phyloP scores from a whole-genome alignment of 352 stramenopile species.

The Globisporangium recalcitrans region DNA sequence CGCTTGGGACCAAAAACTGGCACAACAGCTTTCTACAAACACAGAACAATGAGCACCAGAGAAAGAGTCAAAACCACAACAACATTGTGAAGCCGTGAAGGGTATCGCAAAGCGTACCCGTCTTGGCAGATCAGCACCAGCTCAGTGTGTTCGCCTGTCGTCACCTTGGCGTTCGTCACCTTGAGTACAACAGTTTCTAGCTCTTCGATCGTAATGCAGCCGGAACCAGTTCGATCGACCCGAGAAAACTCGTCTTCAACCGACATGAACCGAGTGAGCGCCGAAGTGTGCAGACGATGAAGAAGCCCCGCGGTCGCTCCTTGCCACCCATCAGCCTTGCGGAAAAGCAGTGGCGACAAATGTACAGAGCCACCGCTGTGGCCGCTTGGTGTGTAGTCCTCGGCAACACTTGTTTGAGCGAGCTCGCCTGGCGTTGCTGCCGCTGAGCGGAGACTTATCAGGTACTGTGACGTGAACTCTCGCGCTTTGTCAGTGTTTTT shows the following conservation, averaged over 20 bases:
- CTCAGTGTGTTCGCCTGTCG: slow-evolving; percentile 19
- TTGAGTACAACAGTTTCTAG: slow-evolving; percentile 17
- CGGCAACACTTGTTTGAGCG: slow-evolving; percentile 3
- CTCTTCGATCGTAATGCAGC: slow-evolving; percentile 17
- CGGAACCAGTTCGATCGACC: slow-evolving; percentile 16
- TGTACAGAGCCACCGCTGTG: neutral
- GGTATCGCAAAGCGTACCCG: slow-evolving; percentile 17
- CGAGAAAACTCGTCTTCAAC: slow-evolving; percentile 24
- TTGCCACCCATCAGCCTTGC: slow-evolving; percentile 32
- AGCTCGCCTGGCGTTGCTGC: neutral
- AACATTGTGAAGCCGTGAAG: neutral
- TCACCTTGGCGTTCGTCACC: slow-evolving; percentile 20
- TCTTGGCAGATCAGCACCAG: slow-evolving; percentile 21
- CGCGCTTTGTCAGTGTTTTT: slow-evolving; percentile 27
- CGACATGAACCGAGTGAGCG: slow-evolving; percentile 16
- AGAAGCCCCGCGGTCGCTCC: slow-evolving; percentile 36
- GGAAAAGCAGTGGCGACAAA: slow-evolving; percentile 24
- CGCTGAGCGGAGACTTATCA: slow-evolving; percentile 31
- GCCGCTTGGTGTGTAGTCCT: slow-evolving; percentile 24
- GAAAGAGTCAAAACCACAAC: neutral
- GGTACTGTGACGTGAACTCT: slow-evolving; percentile 43
- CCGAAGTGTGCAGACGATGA: slow-evolving; percentile 29
- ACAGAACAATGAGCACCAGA: neutral
- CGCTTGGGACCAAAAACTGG: slow-evolving; percentile 26
- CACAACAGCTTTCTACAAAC: slow-evolving; percentile 21